Evolutionary conservation across 75 land plant species (phyloP), one percentile per base, ranked within the genome.

Genomic region (Cupressus sempervirens): DNA sequence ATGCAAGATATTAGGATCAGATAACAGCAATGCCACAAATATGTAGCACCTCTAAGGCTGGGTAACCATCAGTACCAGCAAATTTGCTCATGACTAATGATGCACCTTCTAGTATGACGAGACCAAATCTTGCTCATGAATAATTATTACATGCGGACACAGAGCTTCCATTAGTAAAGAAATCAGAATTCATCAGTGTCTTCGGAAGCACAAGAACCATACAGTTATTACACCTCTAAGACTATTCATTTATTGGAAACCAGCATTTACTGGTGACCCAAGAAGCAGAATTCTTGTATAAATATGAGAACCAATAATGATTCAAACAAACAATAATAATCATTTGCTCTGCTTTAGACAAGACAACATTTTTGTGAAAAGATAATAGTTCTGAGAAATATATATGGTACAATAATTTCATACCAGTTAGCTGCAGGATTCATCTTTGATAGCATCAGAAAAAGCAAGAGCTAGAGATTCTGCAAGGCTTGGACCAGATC

Each of bases 401-500:
- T 46, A 46, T 46, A 46, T 70, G 36, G 35, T 3, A 70, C 74
- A 70, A 70, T 14, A 10, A 70, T 70, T 70, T 32, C 74, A 70
- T 70, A 70, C 74, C 74, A 70, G 30, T 32, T 70, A 70, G 74
- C 74, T 70, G 36, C 74, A 30, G 35, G 74, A 20, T 70, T 70
- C 74, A 35, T 70, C 35, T 30, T 13, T 9, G 41, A 82, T 34
- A 26, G 62, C 83, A 29, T 82, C 38, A 23, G 12, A 26, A n/a
- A 34, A 50, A 1, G 40, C 26, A 53, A 52, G 23, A 9, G 62
- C 23, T 14, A 53, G 40, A 16, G 53, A 46, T 32, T 82, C 83
- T 52, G 83, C 83, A 82, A 82, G 62, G 12, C 83, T 53, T 50
- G 83, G 83, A 82, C 83, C 83, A 82, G 83, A 50, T 36, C 53